Evolutionary conservation across 2,329 filamentous ascomycete species (phyloP).

Genomic region (Gaeumannomyces tritici): DNA sequence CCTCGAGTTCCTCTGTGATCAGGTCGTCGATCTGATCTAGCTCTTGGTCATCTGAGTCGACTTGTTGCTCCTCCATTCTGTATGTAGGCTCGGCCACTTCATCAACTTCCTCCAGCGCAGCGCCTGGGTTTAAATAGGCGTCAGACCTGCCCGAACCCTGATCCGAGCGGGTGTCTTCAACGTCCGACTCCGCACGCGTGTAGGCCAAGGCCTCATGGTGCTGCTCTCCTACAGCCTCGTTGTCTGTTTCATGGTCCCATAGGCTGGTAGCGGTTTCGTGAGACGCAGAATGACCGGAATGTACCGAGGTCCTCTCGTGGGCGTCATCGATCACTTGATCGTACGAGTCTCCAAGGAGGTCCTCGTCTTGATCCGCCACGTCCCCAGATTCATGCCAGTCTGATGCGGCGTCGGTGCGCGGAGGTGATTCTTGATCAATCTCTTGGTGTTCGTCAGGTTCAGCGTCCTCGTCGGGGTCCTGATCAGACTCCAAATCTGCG

Average conservation of each 20-base stretch:
- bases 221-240: neutral
- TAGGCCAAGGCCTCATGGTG: neutral
- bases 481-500: neutral
- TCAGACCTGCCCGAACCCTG: neutral
- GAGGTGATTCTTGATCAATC: too few relatives aligned
- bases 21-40: neutral
- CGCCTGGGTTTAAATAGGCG: neutral
- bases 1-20: neutral
- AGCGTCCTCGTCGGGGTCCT: neutral
- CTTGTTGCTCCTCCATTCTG: neutral
- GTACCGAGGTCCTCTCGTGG: neutral
- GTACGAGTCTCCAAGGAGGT: neutral
- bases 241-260: neutral
- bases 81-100: neutral
- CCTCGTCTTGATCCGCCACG: slow-evolving; percentile 4
- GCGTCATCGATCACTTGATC: slow-evolving; percentile 4
- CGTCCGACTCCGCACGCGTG: neutral
- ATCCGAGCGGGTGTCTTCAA: neutral
- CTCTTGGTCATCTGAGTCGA: neutral
- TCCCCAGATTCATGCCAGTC: slow-evolving; percentile 3
- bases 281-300: neutral
- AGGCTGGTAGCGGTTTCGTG: neutral
- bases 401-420: neutral
- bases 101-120: neutral
- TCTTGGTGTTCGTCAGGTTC: neutral